Conservation (phyloP, 768 basidiomycete species). For the Flagelloscypha sp. region DNA sequence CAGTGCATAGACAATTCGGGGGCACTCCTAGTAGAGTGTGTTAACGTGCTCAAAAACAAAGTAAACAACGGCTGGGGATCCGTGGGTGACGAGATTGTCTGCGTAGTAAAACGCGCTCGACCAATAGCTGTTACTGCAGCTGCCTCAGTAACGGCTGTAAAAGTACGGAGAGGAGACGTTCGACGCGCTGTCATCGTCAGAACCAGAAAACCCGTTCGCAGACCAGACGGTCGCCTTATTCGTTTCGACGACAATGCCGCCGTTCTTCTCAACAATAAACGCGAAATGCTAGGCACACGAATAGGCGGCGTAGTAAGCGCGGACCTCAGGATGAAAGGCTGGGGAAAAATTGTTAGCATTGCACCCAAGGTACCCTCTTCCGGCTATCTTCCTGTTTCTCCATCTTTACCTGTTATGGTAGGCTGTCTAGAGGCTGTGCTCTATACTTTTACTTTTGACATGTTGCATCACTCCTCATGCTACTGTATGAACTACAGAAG, state of each 20-base stretch:
- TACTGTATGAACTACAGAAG: slow-evolving; percentile 18
- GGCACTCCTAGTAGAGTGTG: slow-evolving; percentile 88
- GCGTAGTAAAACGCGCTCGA: slow-evolving; percentile 87
- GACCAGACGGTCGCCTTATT: slow-evolving; percentile 83
- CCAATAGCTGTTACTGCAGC: slow-evolving; percentile 63
- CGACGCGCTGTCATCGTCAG: slow-evolving; percentile 94
- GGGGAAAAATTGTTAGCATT: slow-evolving; percentile 88
- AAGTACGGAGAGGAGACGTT: slow-evolving; percentile 89
- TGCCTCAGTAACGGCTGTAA: slow-evolving; percentile 70
- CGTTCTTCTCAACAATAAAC: slow-evolving; percentile 90
- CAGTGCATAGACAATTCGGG: slow-evolving; percentile 98
- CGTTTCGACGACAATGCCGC: slow-evolving; percentile 97
- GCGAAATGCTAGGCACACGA: slow-evolving; percentile 91
- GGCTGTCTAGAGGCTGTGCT: slow-evolving; percentile 4
- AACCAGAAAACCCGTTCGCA: slow-evolving; percentile 74
- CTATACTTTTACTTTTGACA: slow-evolving; percentile 11
- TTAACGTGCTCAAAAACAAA: slow-evolving; percentile 94
- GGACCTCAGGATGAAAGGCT: slow-evolving; percentile 84
- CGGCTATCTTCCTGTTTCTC: slow-evolving; percentile 3
- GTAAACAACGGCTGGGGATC: slow-evolving; percentile 91
- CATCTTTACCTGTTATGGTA: slow-evolving; percentile 1
- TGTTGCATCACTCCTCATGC: slow-evolving; percentile 7
- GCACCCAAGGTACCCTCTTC: slow-evolving; percentile 67
- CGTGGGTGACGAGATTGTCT: slow-evolving; percentile 93
- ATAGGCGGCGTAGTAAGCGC: slow-evolving; percentile 91